Evolutionary conservation across 352 stramenopile species (phyloP).

Genomic region (Phytophthora pinifolia): DNA sequence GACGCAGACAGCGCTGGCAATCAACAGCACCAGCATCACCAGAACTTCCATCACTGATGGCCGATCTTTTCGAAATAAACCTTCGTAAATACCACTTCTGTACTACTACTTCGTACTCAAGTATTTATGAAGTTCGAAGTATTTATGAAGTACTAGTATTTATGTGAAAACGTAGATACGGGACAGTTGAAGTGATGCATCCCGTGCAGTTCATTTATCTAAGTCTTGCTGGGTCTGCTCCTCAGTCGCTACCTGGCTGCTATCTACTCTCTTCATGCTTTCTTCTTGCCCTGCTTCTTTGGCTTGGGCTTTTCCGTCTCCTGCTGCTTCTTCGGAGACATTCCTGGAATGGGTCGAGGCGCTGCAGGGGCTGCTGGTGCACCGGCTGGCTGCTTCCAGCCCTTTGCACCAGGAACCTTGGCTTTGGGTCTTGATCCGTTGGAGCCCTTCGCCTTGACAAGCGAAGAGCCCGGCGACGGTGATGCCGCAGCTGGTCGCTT

Average conservation of each 20-base stretch:
- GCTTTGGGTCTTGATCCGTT: conserved; percentile 18
- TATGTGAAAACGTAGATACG: neutral
- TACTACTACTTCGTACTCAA: too few species aligned
- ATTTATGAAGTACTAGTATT: neutral
- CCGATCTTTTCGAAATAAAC: conserved; percentile 9
- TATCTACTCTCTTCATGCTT: conserved; percentile 24
- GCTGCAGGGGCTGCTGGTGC: conserved; percentile 7
- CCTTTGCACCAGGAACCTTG: conserved; percentile 20
- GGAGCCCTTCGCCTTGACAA: conserved; percentile 24
- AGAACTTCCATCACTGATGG: neutral
- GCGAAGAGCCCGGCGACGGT: conserved; percentile 17
- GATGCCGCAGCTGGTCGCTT: conserved; percentile 24
- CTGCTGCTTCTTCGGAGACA: conserved; percentile 32
- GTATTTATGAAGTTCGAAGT: too few species aligned
- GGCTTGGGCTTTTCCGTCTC: conserved; percentile 24
- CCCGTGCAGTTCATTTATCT: conserved; percentile 19
- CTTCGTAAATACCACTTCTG: neutral
- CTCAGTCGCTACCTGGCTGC: conserved; percentile 9
- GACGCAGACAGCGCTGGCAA: neutral
- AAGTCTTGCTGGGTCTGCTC: conserved; percentile 1
- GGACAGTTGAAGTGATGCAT: conserved; percentile 4
- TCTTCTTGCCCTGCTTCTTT: conserved; percentile 41
- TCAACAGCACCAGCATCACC: conserved; percentile 7
- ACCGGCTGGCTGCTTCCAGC: conserved; percentile 25
- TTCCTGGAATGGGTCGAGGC: conserved; percentile 37